Base-by-base conservation (phyloP, 176 grass and related monocot species). In the Eragrostis nindensis region DNA sequence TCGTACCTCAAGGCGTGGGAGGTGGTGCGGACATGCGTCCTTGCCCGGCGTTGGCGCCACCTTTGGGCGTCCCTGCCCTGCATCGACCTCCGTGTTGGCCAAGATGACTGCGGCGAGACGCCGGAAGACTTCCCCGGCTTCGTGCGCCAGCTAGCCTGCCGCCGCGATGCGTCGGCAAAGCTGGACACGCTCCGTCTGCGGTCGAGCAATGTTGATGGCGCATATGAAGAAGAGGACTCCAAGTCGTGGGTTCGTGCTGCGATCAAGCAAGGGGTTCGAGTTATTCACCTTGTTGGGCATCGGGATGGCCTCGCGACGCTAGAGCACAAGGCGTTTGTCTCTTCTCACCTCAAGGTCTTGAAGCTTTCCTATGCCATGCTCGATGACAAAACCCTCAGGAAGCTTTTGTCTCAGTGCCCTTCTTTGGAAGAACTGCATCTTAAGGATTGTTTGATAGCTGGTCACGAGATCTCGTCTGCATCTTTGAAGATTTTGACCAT, bases 1-100 rank as follows among this genome's bases (percentile, higher is more conserved):
- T 81, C 85, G 11, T 86, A 64, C 60, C 8, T 77, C 59, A 77
- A 77, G 75, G 75, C 75, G 56, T 53, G 76, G 76, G 62, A 79
- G 6, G 45, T 49, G 27, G 62, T 11, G 46, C 76, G 46, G 11
- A 79, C 62, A 17, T 79, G 76, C 29, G 30, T 67, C 62, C 62
- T 79, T 19, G 52, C 76, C 21, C 62, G 46, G 29, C 44, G 76
- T 19, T 79, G 62, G 62, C 76, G 76, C 46, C 11, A 67, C 62
- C 45, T 79, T 29, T 79, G 76, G 76, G 62, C 62, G 29, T 40
- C 76, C 30, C 29, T 47, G 62, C 62, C 76, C 19, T 79, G 76
- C 30, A 30, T 67, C 29, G 60, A 79, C 15, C 5, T 80, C 21
- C 77, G 63, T n/a, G 40, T 76, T 0, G 74, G 41, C 15, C 26